Evolutionary conservation across 1,284 basidiomycete species (phyloP).

Genomic region (Lignosus rhinocerotis): DNA sequence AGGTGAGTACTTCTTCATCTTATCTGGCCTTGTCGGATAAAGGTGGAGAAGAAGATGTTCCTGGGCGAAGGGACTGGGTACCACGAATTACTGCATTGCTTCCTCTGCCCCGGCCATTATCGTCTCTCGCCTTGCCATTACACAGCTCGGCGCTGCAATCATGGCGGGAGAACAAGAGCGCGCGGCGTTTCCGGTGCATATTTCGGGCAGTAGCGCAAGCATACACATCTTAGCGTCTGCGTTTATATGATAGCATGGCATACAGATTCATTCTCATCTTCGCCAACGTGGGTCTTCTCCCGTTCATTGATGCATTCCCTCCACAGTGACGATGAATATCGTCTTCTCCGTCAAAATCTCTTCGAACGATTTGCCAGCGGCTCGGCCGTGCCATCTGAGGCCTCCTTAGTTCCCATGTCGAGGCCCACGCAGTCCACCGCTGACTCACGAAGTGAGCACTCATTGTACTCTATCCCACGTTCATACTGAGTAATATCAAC

Average conservation of each 20-base stretch:
- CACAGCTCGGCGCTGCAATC: background rate
- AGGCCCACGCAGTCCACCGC: conserved; percentile 20
- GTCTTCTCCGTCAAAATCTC: conserved; percentile 70
- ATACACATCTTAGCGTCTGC: background rate
- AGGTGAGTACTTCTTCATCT: conserved; percentile 48
- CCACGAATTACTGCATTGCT: too few relatives aligned
- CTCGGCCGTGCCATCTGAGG: conserved; percentile 58
- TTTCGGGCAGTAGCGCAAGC: too few relatives aligned
- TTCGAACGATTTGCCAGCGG: conserved; percentile 70
- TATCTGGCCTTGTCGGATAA: background rate
- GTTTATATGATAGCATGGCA: background rate
- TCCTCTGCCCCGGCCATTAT: background rate
- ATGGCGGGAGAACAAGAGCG: too few relatives aligned
- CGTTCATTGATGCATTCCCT: background rate
- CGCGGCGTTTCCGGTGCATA: too few relatives aligned
- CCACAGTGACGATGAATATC: conserved; percentile 76
- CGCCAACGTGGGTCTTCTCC: background rate
- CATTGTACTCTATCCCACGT: background rate
- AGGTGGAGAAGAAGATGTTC: background rate
- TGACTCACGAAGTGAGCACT: conserved; percentile 25
- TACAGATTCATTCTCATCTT: background rate
- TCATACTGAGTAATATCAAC: background rate
- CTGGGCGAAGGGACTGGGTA: background rate
- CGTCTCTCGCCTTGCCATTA: background rate
- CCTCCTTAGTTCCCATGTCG: conserved; percentile 54